Evolutionary conservation across 225 moss, liverwort and hornwort species (phyloP), one percentile per base, ranked within the genome.

Genomic region (Physcomitrium patens): DNA sequence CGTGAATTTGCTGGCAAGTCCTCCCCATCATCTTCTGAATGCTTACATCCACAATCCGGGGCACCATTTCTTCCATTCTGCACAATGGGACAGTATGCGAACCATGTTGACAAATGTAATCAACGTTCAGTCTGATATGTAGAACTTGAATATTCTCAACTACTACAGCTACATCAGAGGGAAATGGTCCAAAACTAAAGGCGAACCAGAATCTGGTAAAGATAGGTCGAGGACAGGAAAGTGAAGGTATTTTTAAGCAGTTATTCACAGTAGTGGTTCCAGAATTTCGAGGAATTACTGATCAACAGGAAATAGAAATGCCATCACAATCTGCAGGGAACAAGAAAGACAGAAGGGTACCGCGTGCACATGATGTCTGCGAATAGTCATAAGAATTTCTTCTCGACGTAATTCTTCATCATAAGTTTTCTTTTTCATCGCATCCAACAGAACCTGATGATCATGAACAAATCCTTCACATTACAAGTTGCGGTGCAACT

Each of bases 21-120:
- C 45, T 92, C 94, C 55, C 88, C 89, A 73, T 96, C 96, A 73
- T 94, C 91, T 70, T 96, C 92, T 70, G 96, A 90, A 67, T 86
- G 87, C 63, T 85, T 91, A 84, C 92, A 96, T 37, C 94, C 96
- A 86, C 92, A 96, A 79, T 84, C 92, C 65, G 94, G 85, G 43
- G 94, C 91, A 74, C 94, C 90, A 80, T 90, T 87, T 87, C 91
- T 84, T 70, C 92, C 92, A 72, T 76, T 86, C 96, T 96, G 87
- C 73, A 71, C 64, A 59, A 28, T 43, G 7, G 48, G 26, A 76
- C 46, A 60, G 50, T 59, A 53, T 37, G 53, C 44, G 24, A 72
- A 63, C 55, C n/a, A 69, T 27, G 50, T 71, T 43, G 54, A 69
- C 8, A 69, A 77, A 67, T 57, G 62, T 23, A 62, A 61, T 44